Conservation (phyloP, 2,329 filamentous ascomycete genomes). For the Cladobotryum protrusum region DNA sequence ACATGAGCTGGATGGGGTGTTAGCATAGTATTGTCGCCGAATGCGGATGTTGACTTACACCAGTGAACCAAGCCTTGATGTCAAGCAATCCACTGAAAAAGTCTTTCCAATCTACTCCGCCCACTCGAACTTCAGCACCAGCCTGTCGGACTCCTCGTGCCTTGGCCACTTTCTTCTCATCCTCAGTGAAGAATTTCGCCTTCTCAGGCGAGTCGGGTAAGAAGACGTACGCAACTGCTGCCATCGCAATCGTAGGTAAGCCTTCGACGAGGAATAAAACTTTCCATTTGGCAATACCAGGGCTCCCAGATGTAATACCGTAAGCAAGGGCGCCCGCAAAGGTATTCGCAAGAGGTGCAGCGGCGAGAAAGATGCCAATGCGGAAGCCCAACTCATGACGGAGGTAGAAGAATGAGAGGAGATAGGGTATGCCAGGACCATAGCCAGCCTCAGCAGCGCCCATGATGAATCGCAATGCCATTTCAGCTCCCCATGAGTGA, state of each 20-base stretch:
- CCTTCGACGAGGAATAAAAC: slow-evolving; percentile 28
- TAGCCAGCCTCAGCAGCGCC: slow-evolving; percentile 25
- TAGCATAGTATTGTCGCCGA: neutral
- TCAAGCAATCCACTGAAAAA: slow-evolving; percentile 28
- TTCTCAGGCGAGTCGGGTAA: slow-evolving; percentile 25
- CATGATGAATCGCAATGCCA: slow-evolving; percentile 20
- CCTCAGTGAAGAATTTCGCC: slow-evolving; percentile 22
- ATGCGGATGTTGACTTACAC: slow-evolving; percentile 1
- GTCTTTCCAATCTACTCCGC: slow-evolving; percentile 23
- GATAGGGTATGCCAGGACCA: slow-evolving; percentile 23
- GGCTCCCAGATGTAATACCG: slow-evolving; percentile 24
- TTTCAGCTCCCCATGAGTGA: slow-evolving; percentile 16
- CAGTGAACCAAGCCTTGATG: slow-evolving; percentile 22
- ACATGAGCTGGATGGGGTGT: slow-evolving; percentile 29
- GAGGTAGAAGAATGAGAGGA: slow-evolving; percentile 29
- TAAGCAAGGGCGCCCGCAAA: slow-evolving; percentile 29
- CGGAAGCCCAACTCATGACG: slow-evolving; percentile 26
- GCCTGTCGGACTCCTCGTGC: slow-evolving; percentile 18
- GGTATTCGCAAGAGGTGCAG: slow-evolving; percentile 26
- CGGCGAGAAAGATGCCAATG: slow-evolving; percentile 21
- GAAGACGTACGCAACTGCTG: slow-evolving; percentile 23
- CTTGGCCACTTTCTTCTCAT: slow-evolving; percentile 20
- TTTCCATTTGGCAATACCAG: slow-evolving; percentile 22
- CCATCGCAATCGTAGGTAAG: slow-evolving; percentile 23
- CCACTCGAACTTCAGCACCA: slow-evolving; percentile 11